Evolutionary conservation across 2,329 filamentous ascomycete genomes (phyloP).

Genomic region (Ceratocystis papillata): DNA sequence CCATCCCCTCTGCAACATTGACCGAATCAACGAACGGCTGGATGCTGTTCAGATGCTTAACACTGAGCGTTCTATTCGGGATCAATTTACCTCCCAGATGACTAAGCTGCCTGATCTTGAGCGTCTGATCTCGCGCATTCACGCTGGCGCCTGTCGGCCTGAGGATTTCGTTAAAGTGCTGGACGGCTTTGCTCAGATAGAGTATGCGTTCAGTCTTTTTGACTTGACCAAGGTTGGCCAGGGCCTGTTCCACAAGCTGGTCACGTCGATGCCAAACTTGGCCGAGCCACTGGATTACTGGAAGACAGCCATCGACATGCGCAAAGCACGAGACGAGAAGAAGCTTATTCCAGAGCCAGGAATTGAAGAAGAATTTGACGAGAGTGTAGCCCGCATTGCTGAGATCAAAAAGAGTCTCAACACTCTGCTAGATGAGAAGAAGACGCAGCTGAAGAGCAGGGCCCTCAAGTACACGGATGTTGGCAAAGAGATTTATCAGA

Average conservation of each 20-base stretch:
- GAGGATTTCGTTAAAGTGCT: constrained; percentile 90
- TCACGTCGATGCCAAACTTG: constrained; percentile 77
- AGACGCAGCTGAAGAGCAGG: constrained; percentile 62
- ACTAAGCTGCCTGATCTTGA: constrained; percentile 90
- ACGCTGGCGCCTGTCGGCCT: constrained; percentile 78
- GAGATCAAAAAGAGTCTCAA: constrained; percentile 64
- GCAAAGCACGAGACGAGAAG: constrained; percentile 65
- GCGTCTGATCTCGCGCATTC: constrained; percentile 83
- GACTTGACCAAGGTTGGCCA: constrained; percentile 63
- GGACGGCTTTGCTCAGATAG: constrained; percentile 95
- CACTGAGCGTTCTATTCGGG: constrained; percentile 65
- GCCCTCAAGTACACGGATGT: constrained; percentile 68
- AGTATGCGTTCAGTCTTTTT: constrained; percentile 79
- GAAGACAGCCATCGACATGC: constrained; percentile 83
- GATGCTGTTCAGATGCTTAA: constrained; percentile 93
- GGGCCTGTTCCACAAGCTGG: constrained; percentile 72
- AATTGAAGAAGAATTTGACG: constrained; percentile 85
- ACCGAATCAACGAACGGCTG: constrained; percentile 82
- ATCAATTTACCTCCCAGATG: constrained; percentile 79
- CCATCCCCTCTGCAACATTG: constrained; percentile 77
- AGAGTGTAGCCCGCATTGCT: constrained; percentile 65
- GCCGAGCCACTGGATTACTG: constrained; percentile 64
- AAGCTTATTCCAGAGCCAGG: constrained; percentile 75
- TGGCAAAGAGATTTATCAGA: constrained; percentile 93
- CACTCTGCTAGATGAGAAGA: constrained; percentile 57